Conservation (phyloP, 208 protist genomes). For the Tritrichomonas musculus region DNA sequence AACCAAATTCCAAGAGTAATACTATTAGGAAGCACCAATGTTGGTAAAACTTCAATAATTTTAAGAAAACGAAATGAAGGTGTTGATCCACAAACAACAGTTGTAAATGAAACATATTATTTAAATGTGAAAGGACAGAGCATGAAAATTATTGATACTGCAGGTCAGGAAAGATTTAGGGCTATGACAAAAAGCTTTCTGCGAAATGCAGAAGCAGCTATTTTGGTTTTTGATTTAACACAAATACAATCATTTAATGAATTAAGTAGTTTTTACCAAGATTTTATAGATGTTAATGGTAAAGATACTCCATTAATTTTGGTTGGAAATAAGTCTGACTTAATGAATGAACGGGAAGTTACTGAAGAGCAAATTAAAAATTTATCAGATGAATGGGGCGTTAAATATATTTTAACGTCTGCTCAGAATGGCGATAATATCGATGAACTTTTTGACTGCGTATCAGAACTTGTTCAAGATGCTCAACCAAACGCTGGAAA, state of each 20-base stretch:
- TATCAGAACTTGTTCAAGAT: too few species aligned
- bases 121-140: too few species aligned
- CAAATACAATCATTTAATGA: background rate
- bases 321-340: slow-evolving; percentile 7
- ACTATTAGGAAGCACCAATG: background rate
- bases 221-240: background rate
- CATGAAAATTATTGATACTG: background rate
- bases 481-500: too few species aligned
- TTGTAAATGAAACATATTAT: too few species aligned
- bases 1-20: background rate
- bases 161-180: background rate
- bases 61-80: too few species aligned
- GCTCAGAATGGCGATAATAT: too few species aligned
- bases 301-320: background rate
- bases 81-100: too few species aligned
- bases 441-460: too few species aligned
- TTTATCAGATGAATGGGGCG: too few species aligned
- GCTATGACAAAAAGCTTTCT: background rate
- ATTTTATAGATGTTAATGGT: background rate
- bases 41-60: background rate
- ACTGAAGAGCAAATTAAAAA: too few species aligned
- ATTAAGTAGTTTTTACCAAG: background rate
- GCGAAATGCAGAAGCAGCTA: background rate
- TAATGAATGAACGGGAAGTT: background rate
- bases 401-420: too few species aligned